Evolutionary conservation across 345 rosid species (phyloP).

Genomic region (Eucalyptus curtisii): DNA sequence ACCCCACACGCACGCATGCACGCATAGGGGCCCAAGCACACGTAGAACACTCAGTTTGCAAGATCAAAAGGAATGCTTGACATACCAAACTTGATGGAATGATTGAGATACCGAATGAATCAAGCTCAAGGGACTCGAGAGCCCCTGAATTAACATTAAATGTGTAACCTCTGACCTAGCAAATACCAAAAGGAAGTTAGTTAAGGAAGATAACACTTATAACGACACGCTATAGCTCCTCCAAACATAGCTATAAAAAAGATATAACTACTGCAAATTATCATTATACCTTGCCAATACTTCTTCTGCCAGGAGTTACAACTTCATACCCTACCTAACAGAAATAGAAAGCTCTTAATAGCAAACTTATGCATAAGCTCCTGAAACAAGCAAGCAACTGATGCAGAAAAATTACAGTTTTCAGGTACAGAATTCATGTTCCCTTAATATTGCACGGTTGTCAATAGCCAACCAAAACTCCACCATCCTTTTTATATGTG

Average conservation of each 20-base stretch:
- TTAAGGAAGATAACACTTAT: not conserved
- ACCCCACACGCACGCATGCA: not conserved
- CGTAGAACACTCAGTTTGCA: not conserved
- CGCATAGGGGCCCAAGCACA: not conserved
- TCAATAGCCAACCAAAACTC: not conserved
- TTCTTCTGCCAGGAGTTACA: slow-evolving; percentile 39
- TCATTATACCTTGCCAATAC: slow-evolving; percentile 60
- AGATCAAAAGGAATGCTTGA: not conserved
- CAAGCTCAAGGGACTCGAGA: slow-evolving; percentile 74
- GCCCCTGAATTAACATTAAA: slow-evolving; percentile 72
- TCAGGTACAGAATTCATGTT: not conserved
- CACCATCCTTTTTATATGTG: not conserved
- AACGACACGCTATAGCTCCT: not conserved
- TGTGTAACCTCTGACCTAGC: slow-evolving; percentile 75
- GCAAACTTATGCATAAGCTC: not conserved
- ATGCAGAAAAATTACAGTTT: not conserved
- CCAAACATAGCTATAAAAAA: not conserved
- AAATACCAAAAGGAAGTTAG: not conserved
- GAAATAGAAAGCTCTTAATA: not conserved
- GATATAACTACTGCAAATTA: not conserved
- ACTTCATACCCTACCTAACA: slow-evolving; percentile 87
- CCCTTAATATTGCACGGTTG: not conserved
- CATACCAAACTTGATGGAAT: slow-evolving; percentile 90
- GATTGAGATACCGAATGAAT: slow-evolving; percentile 77
- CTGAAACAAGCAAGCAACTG: slow-evolving; percentile 1